These are phyloP conservation scores for Melocanna baccifera DNA, from an alignment of 176 grass and related monocot genomes.

Conservation along the genomic window DNA sequence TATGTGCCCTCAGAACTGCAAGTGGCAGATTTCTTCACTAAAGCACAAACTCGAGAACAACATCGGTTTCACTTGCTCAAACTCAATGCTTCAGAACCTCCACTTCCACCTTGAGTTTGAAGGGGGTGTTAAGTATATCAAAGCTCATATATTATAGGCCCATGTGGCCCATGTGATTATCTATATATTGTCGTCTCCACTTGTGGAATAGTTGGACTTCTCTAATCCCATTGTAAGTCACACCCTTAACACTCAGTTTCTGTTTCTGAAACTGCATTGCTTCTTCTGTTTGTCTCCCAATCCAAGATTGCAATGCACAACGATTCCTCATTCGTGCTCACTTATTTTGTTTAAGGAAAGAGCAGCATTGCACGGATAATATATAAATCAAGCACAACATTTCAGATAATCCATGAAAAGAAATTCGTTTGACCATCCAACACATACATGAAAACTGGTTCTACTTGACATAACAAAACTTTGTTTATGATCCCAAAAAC, in stretches of 20 bases:
- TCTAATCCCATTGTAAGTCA: no score
- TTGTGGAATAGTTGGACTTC: no score
- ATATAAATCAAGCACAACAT: not conserved
- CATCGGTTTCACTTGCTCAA: no score
- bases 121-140: no score
- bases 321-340: not conserved
- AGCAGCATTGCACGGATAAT: not conserved
- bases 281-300: not conserved
- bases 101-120: no score
- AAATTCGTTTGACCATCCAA: not conserved
- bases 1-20: no score
- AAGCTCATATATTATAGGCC: not conserved
- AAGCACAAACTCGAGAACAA: not conserved
- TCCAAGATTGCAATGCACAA: not conserved
- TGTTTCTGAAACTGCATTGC: not conserved
- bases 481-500: not conserved
- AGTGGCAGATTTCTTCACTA: no score
- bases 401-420: not conserved
- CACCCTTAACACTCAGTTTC: not conserved
- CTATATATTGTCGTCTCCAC: no score
- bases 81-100: no score
- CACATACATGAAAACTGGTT: not conserved
- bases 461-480: not conserved
- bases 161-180: no score
- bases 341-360: not conserved